Percentiles rank a stretch among this genome's conserved stretches.
Evolutionary conservation across 1,284 basidiomycete species (phyloP).

Genomic region (Ceratobasidium sp.): DNA sequence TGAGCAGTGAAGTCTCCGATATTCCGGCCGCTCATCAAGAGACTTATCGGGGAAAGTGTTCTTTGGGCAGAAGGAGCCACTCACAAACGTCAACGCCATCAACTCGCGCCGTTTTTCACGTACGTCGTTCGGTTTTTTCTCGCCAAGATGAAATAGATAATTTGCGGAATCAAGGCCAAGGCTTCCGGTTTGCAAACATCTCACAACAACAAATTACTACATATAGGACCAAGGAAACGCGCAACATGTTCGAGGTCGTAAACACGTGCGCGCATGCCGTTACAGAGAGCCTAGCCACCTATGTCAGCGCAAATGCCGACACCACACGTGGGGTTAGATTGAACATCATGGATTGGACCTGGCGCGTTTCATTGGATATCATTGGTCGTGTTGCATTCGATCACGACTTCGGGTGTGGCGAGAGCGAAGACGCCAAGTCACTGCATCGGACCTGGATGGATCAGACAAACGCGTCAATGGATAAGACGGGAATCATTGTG

Average conservation of each 20-base stretch:
- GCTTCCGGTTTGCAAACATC: too few relatives aligned
- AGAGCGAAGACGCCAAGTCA: slow-evolving; percentile 35
- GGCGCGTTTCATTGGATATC: slow-evolving; percentile 45
- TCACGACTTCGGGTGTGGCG: slow-evolving; percentile 46
- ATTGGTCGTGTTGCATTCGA: slow-evolving; percentile 48
- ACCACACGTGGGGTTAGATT: slow-evolving; percentile 25
- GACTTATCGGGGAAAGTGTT: slow-evolving; percentile 49
- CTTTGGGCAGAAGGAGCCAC: slow-evolving; percentile 57
- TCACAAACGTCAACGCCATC: slow-evolving; percentile 53
- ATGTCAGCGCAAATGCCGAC: slow-evolving; percentile 31
- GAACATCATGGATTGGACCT: slow-evolving; percentile 47
- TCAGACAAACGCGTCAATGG: neutral
- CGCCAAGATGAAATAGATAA: too few relatives aligned
- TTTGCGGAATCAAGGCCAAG: too few relatives aligned
- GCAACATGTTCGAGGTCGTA: slow-evolving; percentile 41
- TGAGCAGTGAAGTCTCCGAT: slow-evolving; percentile 8
- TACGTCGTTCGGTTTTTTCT: too few relatives aligned
- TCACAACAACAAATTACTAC: neutral
- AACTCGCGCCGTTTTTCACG: slow-evolving; percentile 53
- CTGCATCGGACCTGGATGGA: slow-evolving; percentile 30
- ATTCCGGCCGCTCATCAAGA: neutral
- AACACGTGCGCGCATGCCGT: slow-evolving; percentile 26
- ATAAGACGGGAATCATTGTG: too few relatives aligned
- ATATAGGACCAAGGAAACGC: slow-evolving; percentile 41
- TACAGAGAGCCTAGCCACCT: slow-evolving; percentile 27